phyloP scores from a whole-genome alignment of 2,329 filamentous ascomycete genomes.

The Fusarium dlaminii region DNA sequence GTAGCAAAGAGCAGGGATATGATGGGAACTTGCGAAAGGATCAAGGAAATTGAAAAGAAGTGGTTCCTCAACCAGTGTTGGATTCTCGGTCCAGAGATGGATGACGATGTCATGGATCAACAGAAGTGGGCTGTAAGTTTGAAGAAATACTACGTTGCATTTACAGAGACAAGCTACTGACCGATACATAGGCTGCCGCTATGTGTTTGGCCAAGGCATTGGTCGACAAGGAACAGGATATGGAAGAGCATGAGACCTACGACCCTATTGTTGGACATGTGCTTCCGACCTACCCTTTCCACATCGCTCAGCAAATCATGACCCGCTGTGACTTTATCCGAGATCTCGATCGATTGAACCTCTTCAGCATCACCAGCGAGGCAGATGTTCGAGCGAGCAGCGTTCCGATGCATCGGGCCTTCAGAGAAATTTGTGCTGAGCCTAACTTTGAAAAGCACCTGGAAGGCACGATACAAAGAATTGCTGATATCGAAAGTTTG shows the following conservation, averaged over 20 bases:
- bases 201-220: conserved; percentile 93
- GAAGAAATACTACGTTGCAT: neutral
- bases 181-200: conserved; percentile 73
- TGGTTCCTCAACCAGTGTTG: conserved; percentile 82
- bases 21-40: conserved; percentile 79
- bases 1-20: conserved; percentile 90
- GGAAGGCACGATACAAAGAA: conserved; percentile 83
- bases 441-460: conserved; percentile 85
- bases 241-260: conserved; percentile 66
- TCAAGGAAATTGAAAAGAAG: conserved; percentile 75
- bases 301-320: conserved; percentile 91
- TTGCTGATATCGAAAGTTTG: conserved; percentile 91
- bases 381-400: conserved; percentile 91
- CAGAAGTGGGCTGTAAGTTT: conserved; percentile 88
- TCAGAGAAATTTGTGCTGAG: conserved; percentile 81
- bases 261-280: conserved; percentile 74
- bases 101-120: conserved; percentile 98
- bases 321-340: conserved; percentile 95
- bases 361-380: conserved; percentile 91
- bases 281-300: conserved; percentile 82
- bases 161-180: conserved; percentile 8
- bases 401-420: conserved; percentile 95
- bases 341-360: conserved; percentile 89
- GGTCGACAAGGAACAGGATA: conserved; percentile 79
- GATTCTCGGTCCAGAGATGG: conserved; percentile 79